Evolutionary conservation across 306 rosid genomes (phyloP).

Genomic region (Malus sieversii): DNA sequence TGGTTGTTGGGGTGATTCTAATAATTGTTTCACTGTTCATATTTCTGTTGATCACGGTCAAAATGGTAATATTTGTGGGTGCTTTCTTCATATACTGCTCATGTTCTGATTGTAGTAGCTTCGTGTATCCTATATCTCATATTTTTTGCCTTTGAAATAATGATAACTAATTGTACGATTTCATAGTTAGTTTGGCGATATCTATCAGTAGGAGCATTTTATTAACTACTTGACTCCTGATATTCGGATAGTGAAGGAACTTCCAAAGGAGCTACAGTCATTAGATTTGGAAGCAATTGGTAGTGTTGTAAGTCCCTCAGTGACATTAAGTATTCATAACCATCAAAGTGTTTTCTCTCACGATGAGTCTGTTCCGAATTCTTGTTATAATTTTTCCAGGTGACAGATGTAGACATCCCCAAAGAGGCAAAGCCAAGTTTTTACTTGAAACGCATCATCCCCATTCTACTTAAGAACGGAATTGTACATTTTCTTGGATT

Average conservation of each 20-base stretch:
- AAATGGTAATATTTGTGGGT: background rate
- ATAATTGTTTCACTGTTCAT: background rate
- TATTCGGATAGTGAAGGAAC: slow-evolving; percentile 84
- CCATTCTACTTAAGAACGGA: slow-evolving; percentile 70
- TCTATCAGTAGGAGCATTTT: slow-evolving; percentile 91
- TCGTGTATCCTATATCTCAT: background rate
- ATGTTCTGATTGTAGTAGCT: background rate
- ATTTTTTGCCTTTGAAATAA: slow-evolving; percentile 30
- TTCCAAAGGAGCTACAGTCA: slow-evolving; percentile 69
- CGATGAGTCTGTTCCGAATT: slow-evolving; percentile 10
- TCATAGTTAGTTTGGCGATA: slow-evolving; percentile 83
- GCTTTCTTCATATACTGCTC: background rate
- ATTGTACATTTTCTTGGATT: slow-evolving; percentile 85
- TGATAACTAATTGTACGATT: slow-evolving; percentile 31
- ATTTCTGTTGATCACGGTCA: background rate
- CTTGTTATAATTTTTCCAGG: slow-evolving; percentile 44
- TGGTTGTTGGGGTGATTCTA: background rate
- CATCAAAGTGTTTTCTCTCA: slow-evolving; percentile 1
- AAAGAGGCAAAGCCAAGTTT: slow-evolving; percentile 95
- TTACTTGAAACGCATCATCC: slow-evolving; percentile 72
- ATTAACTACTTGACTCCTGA: slow-evolving; percentile 79
- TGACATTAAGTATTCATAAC: background rate
- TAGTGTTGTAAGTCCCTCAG: slow-evolving; percentile 61
- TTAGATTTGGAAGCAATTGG: slow-evolving; percentile 85
- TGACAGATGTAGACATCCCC: slow-evolving; percentile 70